Evolutionary conservation across 2,329 filamentous ascomycete species (phyloP).

Genomic region (Arthrobotrys megalospora): DNA sequence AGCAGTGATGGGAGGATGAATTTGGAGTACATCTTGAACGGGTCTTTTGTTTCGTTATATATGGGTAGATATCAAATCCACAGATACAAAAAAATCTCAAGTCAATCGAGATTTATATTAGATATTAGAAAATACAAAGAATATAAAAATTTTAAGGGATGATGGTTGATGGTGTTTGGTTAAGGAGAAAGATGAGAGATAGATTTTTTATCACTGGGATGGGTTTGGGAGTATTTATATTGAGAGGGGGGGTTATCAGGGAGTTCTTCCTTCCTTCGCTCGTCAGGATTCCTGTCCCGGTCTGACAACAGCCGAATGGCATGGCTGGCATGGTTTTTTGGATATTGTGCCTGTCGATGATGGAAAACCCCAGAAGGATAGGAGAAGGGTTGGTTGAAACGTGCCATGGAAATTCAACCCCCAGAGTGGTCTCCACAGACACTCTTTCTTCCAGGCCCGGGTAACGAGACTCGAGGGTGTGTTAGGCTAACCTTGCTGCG

Average conservation of each 20-base stretch:
- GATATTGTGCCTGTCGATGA: constrained; percentile 16
- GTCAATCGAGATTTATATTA: constrained; percentile 44
- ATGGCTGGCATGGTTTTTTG: constrained; percentile 47
- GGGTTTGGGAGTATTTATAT: constrained; percentile 54
- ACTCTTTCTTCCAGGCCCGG: neutral
- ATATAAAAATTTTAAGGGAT: constrained; percentile 3
- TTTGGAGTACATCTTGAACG: constrained; percentile 49
- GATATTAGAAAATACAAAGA: constrained; percentile 31
- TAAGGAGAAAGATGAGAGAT: neutral
- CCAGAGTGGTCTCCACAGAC: constrained; percentile 20
- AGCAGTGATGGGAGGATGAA: constrained; percentile 45
- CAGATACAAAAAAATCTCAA: constrained; percentile 25
- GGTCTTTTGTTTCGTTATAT: neutral
- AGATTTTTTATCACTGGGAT: neutral
- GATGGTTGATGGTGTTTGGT: neutral
- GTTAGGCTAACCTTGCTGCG: constrained; percentile 21
- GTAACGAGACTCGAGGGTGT: neutral
- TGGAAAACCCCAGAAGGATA: neutral
- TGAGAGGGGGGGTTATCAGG: neutral
- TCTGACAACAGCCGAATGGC: constrained; percentile 44
- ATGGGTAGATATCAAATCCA: constrained; percentile 51
- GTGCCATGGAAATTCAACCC: constrained; percentile 17
- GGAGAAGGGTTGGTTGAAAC: constrained; percentile 23
- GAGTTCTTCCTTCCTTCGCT: neutral
- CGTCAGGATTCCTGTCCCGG: constrained; percentile 23